Base-by-base conservation (phyloP, 192 early-diverging fungal genomes). In the Podila epigama region DNA sequence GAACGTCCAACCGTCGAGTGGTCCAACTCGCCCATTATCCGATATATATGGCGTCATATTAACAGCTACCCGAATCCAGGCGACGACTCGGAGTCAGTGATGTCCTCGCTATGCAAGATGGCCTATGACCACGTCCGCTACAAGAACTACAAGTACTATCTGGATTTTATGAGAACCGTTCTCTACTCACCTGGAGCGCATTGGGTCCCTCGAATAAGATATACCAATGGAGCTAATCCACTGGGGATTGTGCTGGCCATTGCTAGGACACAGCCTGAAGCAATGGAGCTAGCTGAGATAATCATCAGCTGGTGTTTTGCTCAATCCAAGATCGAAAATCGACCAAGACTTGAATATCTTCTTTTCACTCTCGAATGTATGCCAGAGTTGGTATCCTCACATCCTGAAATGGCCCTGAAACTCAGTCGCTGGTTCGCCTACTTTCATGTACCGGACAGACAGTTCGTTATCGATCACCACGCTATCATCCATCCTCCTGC, bases 381-480 rank as follows among this genome's bases (percentile, higher is more conserved):
- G 44, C 44, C 44, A 11, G 44, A 48, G 44, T 22, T 48, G n/a
- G n/a, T 22, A 10, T 18, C 44, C 44, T 8, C 25, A 20, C 25
- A 48, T 48, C 44, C 44, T 22, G 44, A 8, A 5, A 48, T 48
- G 1, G 44, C 44, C 7, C 44, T 48, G 1, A 48, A 25, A 22
- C n/a, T 48, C 44, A 1, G n/a, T 48, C 62, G 51, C 6, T 25
- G 35, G 25, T 51, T 64, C 3, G 62, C 50, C 16, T 40, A 53
- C 20, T 6, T 64, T 37, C 62, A 48, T n/a, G 48, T 22, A 10
- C 32, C 27, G 12, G 33, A 18, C 50, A 34, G 62, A 31, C 33
- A 42, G 5, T 51, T 64, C 28, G 39, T 64, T 20, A 35, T 64
- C 35, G 62, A 64, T 25, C 34, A 52, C 51, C 34, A 54, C 31